Conservation (phyloP, 2,329 filamentous ascomycete genomes). For the Penicillium sp. region DNA sequence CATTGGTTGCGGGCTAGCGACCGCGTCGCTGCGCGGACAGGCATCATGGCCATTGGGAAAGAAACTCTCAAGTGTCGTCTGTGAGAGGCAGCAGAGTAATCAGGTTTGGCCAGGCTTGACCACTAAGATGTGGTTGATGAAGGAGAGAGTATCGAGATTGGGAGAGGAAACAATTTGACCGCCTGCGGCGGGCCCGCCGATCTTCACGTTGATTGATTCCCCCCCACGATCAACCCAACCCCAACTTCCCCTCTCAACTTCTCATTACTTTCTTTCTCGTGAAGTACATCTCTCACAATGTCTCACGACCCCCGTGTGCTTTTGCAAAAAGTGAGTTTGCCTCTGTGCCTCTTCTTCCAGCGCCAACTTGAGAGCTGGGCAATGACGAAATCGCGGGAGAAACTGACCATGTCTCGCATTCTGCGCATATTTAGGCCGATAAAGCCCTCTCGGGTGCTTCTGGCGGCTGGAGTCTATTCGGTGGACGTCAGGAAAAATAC, state of each 20-base stretch:
- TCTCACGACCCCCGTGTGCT: conserved; percentile 77
- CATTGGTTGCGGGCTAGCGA: conserved; percentile 12
- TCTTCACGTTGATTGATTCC: conserved; percentile 18
- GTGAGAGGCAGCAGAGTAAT: not conserved
- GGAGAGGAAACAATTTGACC: conserved; percentile 22
- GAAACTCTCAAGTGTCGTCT: no score
- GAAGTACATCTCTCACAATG: conserved; percentile 53
- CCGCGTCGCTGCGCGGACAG: conserved; percentile 19
- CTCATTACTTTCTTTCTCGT: not conserved
- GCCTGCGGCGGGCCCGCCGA: conserved; percentile 26
- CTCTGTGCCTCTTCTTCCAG: conserved; percentile 9
- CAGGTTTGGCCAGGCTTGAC: not conserved
- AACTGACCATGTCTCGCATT: conserved; percentile 30
- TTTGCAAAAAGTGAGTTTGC: conserved; percentile 69
- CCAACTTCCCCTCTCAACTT: conserved; percentile 15
- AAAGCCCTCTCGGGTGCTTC: conserved; percentile 75
- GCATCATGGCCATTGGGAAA: conserved; percentile 12
- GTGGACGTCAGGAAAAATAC: conserved; percentile 83
- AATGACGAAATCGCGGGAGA: conserved; percentile 32
- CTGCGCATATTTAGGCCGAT: conserved; percentile 69
- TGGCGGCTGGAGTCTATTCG: conserved; percentile 87
- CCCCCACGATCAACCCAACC: conserved; percentile 8
- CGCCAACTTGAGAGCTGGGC: conserved; percentile 15
- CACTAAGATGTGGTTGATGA: not conserved
- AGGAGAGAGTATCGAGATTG: not conserved